Base-by-base conservation (phyloP, 805 yeast species). In the Nakazawaea ernobii region DNA sequence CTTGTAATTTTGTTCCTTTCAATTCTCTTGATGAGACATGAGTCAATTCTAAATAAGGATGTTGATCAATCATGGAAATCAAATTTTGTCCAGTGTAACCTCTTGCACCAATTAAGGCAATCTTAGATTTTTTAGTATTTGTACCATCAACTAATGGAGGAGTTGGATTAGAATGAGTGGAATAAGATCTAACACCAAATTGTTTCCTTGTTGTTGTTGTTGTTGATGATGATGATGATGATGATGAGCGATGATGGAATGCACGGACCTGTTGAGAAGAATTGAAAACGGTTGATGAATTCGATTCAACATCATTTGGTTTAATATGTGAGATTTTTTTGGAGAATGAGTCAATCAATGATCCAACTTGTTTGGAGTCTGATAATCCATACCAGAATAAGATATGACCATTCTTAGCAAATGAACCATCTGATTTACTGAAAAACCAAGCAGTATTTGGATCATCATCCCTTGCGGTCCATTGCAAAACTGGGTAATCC, bases 1-100 rank as follows among this genome's bases (percentile, higher is more conserved):
- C 97, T 59, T 82, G 78, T 52, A 94, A 78, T 58, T 83, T 83
- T 67, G 86, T 83, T 44, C 99, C 99, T 51, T 77, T 76, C 52
- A 94, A 75, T 66, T 94, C 98, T 67, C 99, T 87, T 24, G 98
- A 92, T 1, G 98, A 92, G 46, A 94, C 98, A 62, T 94, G 95
- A 6, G 92, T 77, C 46, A 94, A 69, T 60, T 92, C 97, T 55
- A 94, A 73, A 63, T 79, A 79, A 39, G 96, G 95, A 68, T 94
- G 99, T 43, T 75, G 70, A 67, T 94, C 87, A 53, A 94, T 86
- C 71, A 94, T 74, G 33, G 84, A 77, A 53, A 94, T 89, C 64
- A 94, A 76, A 59, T 92, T 92, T 69, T 87, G 96, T 32, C 99
- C 99, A 15, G 97, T 92, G 69, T 77, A 89, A 29, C 99, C 99